phyloP scores from a whole-genome alignment of 2,329 filamentous ascomycete species.

The Microdochium trichocladiopsis region DNA sequence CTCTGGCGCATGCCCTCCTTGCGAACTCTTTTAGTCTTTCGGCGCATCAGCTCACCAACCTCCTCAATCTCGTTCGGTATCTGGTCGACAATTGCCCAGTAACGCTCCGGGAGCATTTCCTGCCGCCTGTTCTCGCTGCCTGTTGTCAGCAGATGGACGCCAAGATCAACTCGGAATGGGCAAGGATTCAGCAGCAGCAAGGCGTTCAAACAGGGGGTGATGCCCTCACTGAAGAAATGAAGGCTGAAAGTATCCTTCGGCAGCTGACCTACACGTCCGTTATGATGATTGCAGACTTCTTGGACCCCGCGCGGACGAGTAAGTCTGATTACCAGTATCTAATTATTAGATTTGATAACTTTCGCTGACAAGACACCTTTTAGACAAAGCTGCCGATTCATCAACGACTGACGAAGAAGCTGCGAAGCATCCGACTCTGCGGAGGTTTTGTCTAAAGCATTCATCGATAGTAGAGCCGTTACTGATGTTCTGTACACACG shows the following conservation, averaged over 20 bases:
- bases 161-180: conserved; percentile 86
- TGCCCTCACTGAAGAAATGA: conserved; percentile 92
- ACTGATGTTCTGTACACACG: conserved; percentile 85
- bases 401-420: conserved; percentile 13
- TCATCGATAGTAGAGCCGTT: conserved; percentile 78
- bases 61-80: conserved; percentile 81
- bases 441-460: conserved; percentile 75
- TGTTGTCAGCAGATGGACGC: conserved; percentile 81
- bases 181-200: conserved; percentile 60
- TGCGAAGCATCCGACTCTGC: conserved; percentile 49
- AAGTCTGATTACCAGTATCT: conserved; percentile 19
- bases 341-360: not conserved
- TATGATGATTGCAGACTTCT: conserved; percentile 81
- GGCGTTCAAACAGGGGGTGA: conserved; percentile 60
- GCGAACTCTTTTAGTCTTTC: conserved; percentile 76
- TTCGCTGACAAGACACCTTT: conserved; percentile 7
- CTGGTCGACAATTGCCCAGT: conserved; percentile 89
- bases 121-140: conserved; percentile 74
- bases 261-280: conserved; percentile 90
- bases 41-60: conserved; percentile 87
- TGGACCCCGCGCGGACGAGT: conserved; percentile 68
- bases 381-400: conserved; percentile 15
- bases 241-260: conserved; percentile 88
- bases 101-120: conserved; percentile 67
- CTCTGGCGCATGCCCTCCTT: conserved; percentile 79